phyloP scores from a whole-genome alignment of 257 asterid species.

The Ophiorrhiza pumila region DNA sequence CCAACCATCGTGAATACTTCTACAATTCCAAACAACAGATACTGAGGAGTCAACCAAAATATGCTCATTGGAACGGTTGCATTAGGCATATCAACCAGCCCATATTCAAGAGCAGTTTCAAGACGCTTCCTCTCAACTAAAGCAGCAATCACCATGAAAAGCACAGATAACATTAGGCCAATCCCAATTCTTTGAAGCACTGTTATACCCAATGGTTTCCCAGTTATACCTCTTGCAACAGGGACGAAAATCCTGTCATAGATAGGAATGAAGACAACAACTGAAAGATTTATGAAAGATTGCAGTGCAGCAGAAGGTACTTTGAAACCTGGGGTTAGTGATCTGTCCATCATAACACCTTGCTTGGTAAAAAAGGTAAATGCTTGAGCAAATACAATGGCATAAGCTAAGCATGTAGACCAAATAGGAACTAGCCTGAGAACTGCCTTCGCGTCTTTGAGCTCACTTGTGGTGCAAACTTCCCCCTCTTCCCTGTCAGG shows the following conservation, averaged over 20 bases:
- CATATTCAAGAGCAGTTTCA: conserved; percentile 12
- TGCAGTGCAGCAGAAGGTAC: conserved; percentile 12
- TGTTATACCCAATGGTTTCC: conserved; percentile 15
- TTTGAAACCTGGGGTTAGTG: neutral
- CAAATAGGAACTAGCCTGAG: conserved; percentile 15
- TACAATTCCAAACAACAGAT: conserved; percentile 1
- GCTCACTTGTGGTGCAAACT: neutral
- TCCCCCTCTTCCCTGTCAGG: neutral
- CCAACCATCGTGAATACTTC: conserved; percentile 14
- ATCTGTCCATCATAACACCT: conserved; percentile 11
- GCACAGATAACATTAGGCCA: neutral
- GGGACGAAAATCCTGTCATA: conserved; percentile 12
- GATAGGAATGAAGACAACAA: conserved; percentile 7
- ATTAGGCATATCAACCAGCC: neutral
- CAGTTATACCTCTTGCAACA: conserved; percentile 2
- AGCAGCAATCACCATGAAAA: conserved; percentile 4
- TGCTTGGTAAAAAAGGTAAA: conserved; percentile 11
- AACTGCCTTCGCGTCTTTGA: conserved; percentile 15
- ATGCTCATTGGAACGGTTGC: conserved; percentile 7
- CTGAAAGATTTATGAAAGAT: neutral
- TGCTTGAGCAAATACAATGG: conserved; percentile 3
- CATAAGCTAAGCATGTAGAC: conserved; percentile 5
- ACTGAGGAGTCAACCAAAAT: conserved; percentile 10
- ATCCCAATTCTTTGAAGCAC: conserved; percentile 14
- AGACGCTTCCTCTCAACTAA: conserved; percentile 16